Evolutionary conservation across 2,329 filamentous ascomycete genomes (phyloP).

Genomic region (Cladophialophora yegresii): DNA sequence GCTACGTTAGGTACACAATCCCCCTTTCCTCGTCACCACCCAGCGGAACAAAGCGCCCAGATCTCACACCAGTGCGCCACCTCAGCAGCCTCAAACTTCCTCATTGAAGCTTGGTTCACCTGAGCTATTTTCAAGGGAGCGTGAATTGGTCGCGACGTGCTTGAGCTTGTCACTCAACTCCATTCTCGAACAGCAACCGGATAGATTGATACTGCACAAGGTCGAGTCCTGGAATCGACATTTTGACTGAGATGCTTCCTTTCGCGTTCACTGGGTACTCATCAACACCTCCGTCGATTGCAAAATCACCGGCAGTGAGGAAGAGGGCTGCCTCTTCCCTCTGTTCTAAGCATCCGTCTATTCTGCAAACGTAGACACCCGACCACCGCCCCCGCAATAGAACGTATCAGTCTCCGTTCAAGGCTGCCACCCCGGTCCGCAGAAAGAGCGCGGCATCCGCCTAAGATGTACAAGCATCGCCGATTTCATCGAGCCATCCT

Average conservation of each 20-base stretch:
- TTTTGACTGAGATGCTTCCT: not conserved
- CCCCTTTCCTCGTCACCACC: not conserved
- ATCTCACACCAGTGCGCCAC: not conserved
- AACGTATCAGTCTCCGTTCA: not conserved
- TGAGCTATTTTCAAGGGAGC: not conserved
- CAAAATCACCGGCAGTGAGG: not conserved
- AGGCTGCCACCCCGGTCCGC: not conserved
- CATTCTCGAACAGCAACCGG: too few species aligned
- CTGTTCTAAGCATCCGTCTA: not conserved
- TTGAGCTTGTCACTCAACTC: not conserved
- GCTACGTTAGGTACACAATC: not conserved
- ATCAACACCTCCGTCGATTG: not conserved
- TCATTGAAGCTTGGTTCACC: not conserved
- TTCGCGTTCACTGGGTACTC: not conserved
- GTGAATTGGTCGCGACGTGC: not conserved
- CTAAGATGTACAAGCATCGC: slow-evolving; percentile 8
- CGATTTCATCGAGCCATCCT: not conserved
- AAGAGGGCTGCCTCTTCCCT: slow-evolving; percentile 7
- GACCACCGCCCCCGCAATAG: not conserved
- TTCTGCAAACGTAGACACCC: not conserved
- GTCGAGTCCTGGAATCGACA: not conserved
- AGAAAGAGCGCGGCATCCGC: not conserved
- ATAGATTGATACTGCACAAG: not conserved
- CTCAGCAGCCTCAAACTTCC: not conserved
- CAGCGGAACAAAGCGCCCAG: not conserved